phyloP scores from a whole-genome alignment of 2,329 filamentous ascomycete species.

The Alternaria triticina region DNA sequence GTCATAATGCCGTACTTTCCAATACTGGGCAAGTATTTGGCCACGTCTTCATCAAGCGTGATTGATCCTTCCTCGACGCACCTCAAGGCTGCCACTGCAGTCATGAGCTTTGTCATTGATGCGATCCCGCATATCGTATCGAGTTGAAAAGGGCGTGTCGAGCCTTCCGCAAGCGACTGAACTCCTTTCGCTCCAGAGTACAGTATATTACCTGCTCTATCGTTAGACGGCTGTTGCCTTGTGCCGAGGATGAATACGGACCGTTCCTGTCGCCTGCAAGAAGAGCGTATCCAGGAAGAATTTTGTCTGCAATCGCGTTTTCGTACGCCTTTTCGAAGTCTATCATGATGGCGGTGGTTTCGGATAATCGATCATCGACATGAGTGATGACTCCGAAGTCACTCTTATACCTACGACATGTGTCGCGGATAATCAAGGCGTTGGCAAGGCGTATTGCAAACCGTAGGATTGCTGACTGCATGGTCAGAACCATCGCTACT shows the following conservation, averaged over 20 bases:
- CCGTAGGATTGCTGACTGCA: not conserved
- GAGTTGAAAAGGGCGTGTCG: constrained; percentile 7
- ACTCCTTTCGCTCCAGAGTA: constrained; percentile 10
- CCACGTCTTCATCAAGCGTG: constrained; percentile 24
- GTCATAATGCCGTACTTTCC: constrained; percentile 44
- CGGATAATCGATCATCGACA: not conserved
- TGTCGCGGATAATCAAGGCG: not conserved
- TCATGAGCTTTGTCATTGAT: constrained; percentile 43
- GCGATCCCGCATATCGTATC: constrained; percentile 55
- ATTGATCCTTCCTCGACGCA: constrained; percentile 32
- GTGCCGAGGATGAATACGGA: not conserved
- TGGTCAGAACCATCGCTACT: not conserved
- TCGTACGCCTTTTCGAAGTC: constrained; percentile 7
- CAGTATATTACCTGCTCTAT: not conserved
- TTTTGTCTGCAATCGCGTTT: not conserved
- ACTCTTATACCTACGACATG: not conserved
- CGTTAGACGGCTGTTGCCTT: not conserved
- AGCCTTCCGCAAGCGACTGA: constrained; percentile 3
- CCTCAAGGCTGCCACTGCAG: constrained; percentile 26
- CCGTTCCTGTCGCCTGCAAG: constrained; percentile 10
- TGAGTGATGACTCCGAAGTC: not conserved
- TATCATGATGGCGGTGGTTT: not conserved
- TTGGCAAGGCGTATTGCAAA: not conserved
- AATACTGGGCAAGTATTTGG: constrained; percentile 31
- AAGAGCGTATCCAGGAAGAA: constrained; percentile 11